Evolutionary conservation across 306 rosid species (phyloP), one percentile per base, ranked within the genome.

Genomic region (Argentina anserina): DNA sequence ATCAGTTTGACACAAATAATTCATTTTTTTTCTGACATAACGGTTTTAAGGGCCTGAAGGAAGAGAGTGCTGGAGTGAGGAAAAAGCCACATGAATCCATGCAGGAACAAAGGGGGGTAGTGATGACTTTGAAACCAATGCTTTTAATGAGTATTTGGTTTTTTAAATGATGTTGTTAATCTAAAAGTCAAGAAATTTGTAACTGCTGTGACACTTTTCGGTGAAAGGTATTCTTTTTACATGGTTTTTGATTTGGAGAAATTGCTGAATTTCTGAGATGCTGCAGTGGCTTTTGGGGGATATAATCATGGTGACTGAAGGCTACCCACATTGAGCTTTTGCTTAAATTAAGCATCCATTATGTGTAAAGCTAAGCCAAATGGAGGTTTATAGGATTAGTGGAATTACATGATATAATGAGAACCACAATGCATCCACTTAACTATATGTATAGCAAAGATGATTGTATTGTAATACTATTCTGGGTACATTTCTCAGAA

Each of bases 181-280:
- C 69, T 72, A 75, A 89, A 90, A 86, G 97, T 88, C 97, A 86
- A 91, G 85, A 68, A 74, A 80, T 79, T 47, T 71, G 73, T 65
- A 82, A 84, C 84, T 81, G 81, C 78, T 80, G 21, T 72, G 70
- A 78, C 85, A 88, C 97, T 91, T 91, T 95, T 90, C 97, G 97
- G 99, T 95, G 95, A 88, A 90, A 88, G 90, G 81, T 77, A 50
- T 73, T 53, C 42, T 52, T 74, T 73, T 53, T 82, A 72, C 69
- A 65, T 49, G 59, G 74, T 76, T 76, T 81, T 80, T 84, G 65
- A 33, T 76, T 67, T 61, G 69, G 79, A 84, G 33, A 40, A 79
- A 73, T 83, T 81, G 92, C 86, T 83, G 91, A 88, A 86, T 78
- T 85, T 70, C 72, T 82, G 91, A 80, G 75, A 79, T 6, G 43